Evolutionary conservation across 495 filamentous ascomycete species (phyloP).

Genomic region (Talaromyces wortmannii): DNA sequence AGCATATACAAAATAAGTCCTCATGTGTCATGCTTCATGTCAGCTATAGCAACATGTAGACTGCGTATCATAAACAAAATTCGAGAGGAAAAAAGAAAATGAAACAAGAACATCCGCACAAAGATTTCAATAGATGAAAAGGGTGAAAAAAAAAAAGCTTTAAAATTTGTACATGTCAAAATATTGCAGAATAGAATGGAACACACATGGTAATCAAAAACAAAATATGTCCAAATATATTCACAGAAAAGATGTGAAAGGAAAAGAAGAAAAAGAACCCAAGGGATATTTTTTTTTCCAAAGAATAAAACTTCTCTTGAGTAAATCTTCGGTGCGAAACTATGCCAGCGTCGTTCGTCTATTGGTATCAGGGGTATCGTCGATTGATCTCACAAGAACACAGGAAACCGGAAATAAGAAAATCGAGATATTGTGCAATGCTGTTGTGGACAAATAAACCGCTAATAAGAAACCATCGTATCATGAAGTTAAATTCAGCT

Average conservation of each 20-base stretch:
- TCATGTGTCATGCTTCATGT: background rate
- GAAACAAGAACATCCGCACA: background rate
- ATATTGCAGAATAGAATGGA: background rate
- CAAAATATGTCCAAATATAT: background rate
- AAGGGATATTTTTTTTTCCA: background rate
- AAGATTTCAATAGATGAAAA: background rate
- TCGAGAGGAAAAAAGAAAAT: too few relatives aligned
- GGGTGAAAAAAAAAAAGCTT: background rate
- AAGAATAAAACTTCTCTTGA: background rate
- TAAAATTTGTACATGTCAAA: background rate
- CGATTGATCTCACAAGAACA: background rate
- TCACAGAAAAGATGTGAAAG: background rate
- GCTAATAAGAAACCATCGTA: background rate
- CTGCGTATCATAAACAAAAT: too few relatives aligned
- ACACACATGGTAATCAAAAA: background rate
- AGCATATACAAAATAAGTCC: background rate
- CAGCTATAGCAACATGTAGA: background rate
- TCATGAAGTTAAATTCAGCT: slow-evolving; percentile 12
- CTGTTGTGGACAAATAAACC: background rate
- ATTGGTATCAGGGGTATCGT: background rate
- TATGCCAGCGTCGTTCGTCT: background rate
- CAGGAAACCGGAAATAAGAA: slow-evolving; percentile 1
- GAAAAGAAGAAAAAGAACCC: background rate
- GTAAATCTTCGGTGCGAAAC: background rate
- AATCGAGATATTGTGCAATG: background rate